phyloP scores from a whole-genome alignment of 2,329 filamentous ascomycete genomes.

The Penicillium hordei region DNA sequence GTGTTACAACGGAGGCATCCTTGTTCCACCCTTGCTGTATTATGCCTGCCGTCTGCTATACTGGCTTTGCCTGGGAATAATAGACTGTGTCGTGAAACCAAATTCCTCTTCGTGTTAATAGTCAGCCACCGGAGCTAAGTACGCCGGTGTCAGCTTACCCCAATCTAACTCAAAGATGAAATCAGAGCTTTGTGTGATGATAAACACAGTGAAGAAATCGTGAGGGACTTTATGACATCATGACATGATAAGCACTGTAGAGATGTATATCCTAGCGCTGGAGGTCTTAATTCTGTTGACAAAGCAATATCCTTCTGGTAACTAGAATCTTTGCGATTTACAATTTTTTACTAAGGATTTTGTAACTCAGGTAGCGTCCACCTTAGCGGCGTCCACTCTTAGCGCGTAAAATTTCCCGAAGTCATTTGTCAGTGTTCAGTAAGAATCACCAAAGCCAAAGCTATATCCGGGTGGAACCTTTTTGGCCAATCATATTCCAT shows the following conservation, averaged over 20 bases:
- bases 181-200: not conserved
- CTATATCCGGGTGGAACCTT: conserved; percentile 15
- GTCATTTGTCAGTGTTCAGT: conserved; percentile 37
- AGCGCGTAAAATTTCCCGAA: not conserved
- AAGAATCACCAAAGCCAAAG: conserved; percentile 30
- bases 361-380: too few relatives aligned
- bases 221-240: conserved; percentile 1
- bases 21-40: not conserved
- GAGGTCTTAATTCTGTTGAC: not conserved
- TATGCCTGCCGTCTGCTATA: not conserved
- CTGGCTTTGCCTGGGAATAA: not conserved
- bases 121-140: not conserved
- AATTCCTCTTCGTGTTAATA: not conserved
- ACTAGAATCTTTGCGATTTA: not conserved
- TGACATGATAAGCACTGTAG: not conserved
- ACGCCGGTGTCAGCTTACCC: not conserved
- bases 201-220: not conserved
- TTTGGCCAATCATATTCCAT: conserved; percentile 15
- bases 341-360: not conserved
- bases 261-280: not conserved
- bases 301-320: not conserved
- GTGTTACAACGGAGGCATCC: not conserved
- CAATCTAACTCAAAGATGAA: not conserved
- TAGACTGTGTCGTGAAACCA: not conserved
- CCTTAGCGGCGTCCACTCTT: too few relatives aligned